Conservation (phyloP, 148 eudicot genomes). For the Chenopodium quinoa region DNA sequence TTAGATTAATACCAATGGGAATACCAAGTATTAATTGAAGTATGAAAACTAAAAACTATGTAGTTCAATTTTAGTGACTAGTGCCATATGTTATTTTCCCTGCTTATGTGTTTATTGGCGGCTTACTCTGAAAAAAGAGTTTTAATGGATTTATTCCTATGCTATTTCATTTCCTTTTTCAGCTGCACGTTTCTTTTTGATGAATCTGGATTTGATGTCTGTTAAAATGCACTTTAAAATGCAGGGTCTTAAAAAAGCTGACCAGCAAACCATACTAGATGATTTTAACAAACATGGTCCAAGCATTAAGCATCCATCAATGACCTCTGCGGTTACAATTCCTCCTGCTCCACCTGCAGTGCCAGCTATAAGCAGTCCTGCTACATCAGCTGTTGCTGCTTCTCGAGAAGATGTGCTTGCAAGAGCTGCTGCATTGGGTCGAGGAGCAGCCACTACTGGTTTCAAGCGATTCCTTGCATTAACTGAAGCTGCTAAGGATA, state of each 20-base stretch:
- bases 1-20: neutral
- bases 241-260: constrained; percentile 88
- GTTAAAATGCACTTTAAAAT: neutral
- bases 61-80: neutral
- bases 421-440: constrained; percentile 93
- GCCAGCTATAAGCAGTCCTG: constrained; percentile 30
- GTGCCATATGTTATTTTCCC: neutral
- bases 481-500: constrained; percentile 92
- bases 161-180: neutral
- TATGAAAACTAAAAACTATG: too few relatives aligned
- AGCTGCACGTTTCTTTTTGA: neutral
- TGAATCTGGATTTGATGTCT: neutral
- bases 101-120: neutral
- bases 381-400: constrained; percentile 41
- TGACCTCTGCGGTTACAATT: constrained; percentile 29
- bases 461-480: constrained; percentile 88
- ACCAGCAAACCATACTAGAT: constrained; percentile 87
- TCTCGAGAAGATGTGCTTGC: constrained; percentile 89
- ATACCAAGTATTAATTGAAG: too few relatives aligned
- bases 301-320: constrained; percentile 55
- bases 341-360: constrained; percentile 37
- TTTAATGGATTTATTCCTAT: neutral
- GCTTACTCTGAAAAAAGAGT: neutral
- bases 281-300: constrained; percentile 90
- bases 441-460: constrained; percentile 94